Evolutionary conservation across 1,284 basidiomycete genomes (phyloP), one percentile per base, ranked within the genome.

Genomic region (Singerocomus inundabilis): DNA sequence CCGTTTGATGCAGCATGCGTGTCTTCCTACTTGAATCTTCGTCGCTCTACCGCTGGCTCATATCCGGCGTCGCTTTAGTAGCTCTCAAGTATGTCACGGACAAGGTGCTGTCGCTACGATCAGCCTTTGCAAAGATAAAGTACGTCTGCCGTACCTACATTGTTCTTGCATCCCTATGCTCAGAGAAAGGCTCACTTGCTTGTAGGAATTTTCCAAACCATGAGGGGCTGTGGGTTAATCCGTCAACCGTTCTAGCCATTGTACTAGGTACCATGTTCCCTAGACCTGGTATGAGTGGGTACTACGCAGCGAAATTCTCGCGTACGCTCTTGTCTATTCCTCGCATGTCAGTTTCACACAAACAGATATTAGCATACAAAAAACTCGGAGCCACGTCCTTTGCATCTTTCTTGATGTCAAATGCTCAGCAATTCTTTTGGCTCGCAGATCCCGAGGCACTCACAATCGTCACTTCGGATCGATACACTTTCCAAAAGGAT

Each of bases 381-480:
- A 58, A 67, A 40, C 66, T 70, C 39, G 64, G 71, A 29, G 67
- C 63, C 41, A 77, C 76, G 0, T 61, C 61, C 15, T 55, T 73
- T n/a, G 63, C 66, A 3, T 70, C 73, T 10, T 57, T 73, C 18
- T 44, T 51, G 0, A 51, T 73, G 34, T 60, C 51, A 52, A 42
- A 54, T 12, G 58, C 64, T 13, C 60, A 56, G 13, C 66, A 59
- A 1, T 58, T 58, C 10, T 68, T 69, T 48, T 76, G 74, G 73
- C 33, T 77, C 15, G 66, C 72, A 11, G 76, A 78, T 44, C 62
- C 70, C 2, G 72, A 75, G 25, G 70, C 70, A 13, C 53, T 74
- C 11, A 75, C 72, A 41, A 46, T 55, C 2, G 57, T 76, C 24
- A 55, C 56, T 15, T 54, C 59, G 1, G 68, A 71, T 35, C 57